A percentile compares a stretch with the other conserved stretches of the same genome.
These are phyloP conservation scores for Arthrobotrys iridis DNA, from an alignment of 2,329 filamentous ascomycete species.

Conservation along the genomic window DNA sequence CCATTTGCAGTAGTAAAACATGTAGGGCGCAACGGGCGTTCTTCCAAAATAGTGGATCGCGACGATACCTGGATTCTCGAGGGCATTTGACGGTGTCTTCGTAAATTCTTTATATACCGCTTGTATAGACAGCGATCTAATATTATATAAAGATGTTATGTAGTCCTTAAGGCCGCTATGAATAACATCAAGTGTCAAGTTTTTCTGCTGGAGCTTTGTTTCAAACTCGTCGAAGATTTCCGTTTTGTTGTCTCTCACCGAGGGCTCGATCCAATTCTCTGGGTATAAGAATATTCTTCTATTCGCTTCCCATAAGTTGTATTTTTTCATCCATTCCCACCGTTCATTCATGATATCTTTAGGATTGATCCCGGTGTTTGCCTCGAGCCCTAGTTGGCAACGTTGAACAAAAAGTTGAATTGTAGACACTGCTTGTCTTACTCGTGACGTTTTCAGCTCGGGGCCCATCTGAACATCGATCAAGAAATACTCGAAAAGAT, in stretches of 20 bases:
- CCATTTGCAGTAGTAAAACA: conserved; percentile 53
- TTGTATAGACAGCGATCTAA: conserved; percentile 41
- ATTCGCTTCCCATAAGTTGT: conserved; percentile 59
- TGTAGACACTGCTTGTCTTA: conserved; percentile 59
- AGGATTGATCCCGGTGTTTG: not conserved
- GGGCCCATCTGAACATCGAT: conserved; percentile 60
- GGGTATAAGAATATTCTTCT: conserved; percentile 59
- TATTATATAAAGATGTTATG: conserved; percentile 33
- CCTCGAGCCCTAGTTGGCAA: conserved; percentile 59
- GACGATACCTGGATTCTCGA: not conserved
- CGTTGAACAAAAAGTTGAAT: conserved; percentile 60
- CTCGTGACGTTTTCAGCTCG: conserved; percentile 58
- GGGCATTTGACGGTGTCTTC: not conserved
- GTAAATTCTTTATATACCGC: conserved; percentile 18
- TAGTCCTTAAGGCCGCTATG: conserved; percentile 42
- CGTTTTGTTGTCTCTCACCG: conserved; percentile 60
- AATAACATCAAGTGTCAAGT: not conserved
- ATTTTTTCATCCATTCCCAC: conserved; percentile 59
- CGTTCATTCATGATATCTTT: not conserved
- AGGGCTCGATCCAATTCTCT: conserved; percentile 60
- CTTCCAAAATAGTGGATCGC: conserved; percentile 55
- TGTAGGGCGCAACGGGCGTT: conserved; percentile 49
- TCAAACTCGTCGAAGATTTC: conserved; percentile 57
- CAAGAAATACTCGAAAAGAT: conserved; percentile 60
- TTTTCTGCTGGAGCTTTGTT: conserved; percentile 55